Percentiles rank a stretch among this genome's conserved stretches.
Evolutionary conservation across 169 alveolate species (phyloP).

Genomic region (Plasmodium vinckei): DNA sequence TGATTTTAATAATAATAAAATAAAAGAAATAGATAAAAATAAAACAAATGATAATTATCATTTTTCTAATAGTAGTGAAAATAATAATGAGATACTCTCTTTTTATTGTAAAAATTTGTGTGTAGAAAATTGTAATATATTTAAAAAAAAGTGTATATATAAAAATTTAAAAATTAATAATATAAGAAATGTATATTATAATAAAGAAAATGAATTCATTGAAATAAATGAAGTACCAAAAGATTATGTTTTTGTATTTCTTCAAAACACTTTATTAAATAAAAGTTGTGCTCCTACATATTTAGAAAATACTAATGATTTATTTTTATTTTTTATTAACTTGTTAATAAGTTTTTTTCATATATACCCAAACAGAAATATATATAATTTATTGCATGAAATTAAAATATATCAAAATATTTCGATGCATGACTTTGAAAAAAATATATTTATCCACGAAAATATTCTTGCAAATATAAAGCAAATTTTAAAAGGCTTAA

Average conservation of each 20-base stretch:
- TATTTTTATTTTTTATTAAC: conserved; percentile 50
- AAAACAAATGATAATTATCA: background rate
- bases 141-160: conserved; percentile 3
- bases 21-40: background rate
- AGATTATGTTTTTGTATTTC: conserved; percentile 57
- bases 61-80: background rate
- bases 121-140: background rate
- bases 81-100: background rate
- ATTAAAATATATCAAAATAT: conserved; percentile 14
- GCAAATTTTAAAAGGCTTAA: conserved; percentile 3
- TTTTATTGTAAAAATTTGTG: conserved; percentile 8
- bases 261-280: conserved; percentile 19
- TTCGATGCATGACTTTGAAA: conserved; percentile 2
- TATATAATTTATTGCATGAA: conserved; percentile 22
- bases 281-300: conserved; percentile 31
- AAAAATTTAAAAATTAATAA: conserved; percentile 30
- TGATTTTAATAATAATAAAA: background rate
- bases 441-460: conserved; percentile 16
- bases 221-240: conserved; percentile 13
- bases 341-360: conserved; percentile 19
- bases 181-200: conserved; percentile 52
- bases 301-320: conserved; percentile 65
- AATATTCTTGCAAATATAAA: conserved; percentile 22
- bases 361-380: conserved; percentile 32
- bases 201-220: conserved; percentile 15